Evolutionary conservation across 345 rosid genomes (phyloP), one percentile per base, ranked within the genome.

Genomic region (Orychophragmus violaceus): DNA sequence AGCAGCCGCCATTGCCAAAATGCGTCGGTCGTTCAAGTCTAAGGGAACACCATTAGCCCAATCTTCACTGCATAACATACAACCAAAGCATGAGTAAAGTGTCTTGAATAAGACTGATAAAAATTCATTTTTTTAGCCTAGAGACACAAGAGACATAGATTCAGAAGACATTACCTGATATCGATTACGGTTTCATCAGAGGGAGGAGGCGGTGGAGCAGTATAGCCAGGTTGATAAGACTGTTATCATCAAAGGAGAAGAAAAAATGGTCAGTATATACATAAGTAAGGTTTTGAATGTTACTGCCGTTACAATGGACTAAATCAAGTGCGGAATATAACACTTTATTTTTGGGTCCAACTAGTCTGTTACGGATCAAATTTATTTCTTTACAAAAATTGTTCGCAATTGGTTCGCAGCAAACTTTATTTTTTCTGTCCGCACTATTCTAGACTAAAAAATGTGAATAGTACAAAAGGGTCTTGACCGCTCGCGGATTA

Each of bases 1-100:
- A 29, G 97, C 96, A 44, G 96, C 91, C 18, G 96, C 90, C 79
- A 93, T 84, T 50, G 97, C 96, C 74, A 90, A 45, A 75, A 93
- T 76, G 23, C 88, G 92, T 46, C 94, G 98, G 45, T 93, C 96
- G 32, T 76, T 89, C 68, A 93, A 68, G 70, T 93, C 97, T 72
- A 88, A 44, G 5, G 87, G 85, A 62, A 83, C 81, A 59, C 97
- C 97, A 73, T 84, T 72, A 14, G 59, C 35, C 97, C 90, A 90
- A 68, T 79, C 85, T 36, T 85, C 92, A 70, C 98, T 90, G 85
- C 13, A 30, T 11, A 24, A 55, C 69, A 78, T 21, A 57, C 64
- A 76, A 5, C 57, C 9, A 16, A 2, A 22, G 2, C 55, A 22
- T 50, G 28, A 61, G 68, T 16, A 42, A 41, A 36, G 36, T 32